Evolutionary conservation across 805 yeast species (phyloP), one percentile per base, ranked within the genome.

Genomic region (Alloascoidea africana): DNA sequence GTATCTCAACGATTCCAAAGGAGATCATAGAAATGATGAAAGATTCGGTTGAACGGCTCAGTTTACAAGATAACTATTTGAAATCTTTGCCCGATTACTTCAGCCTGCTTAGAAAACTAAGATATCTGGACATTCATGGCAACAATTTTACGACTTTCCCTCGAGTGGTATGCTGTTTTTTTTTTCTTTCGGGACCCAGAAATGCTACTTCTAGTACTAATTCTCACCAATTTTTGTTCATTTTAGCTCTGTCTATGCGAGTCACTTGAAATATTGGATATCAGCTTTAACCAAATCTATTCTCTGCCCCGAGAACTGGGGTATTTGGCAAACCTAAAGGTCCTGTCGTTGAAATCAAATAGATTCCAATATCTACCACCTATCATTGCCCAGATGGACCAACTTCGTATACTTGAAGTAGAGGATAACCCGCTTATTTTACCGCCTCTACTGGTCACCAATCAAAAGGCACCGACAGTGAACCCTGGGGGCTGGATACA

Each of bases 71-170:
- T 38, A 79, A 78, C 50, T 52, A 55, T 18, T 49, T 79, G 11
- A 44, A 54, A 0, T 50, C 53, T 2, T 51, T 79, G 13, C 82
- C 85, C 0, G 47, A 53, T 1, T 62, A 59, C 36, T 64, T 78
- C 36, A 36, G 38, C 15, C 17, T 15, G 27, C 48, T 79, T 41
- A 46, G 62, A 11, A 55, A 60, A 34, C 55, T 81, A 38, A 60
- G 70, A 39, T 77, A 74, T 43, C 55, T 83, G 40, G 89, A 82
- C 52, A 54, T 83, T 35, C 80, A 81, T 50, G 60, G 64, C 41
- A 83, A 83, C 51, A 51, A 57, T 34, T 62, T 83, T 37, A 45
- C 60, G 2, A 61, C 56, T 35, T 64, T 82, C 34, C 86, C 93
- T 0, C 52, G 47, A 2, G 53, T 55, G 1, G 30, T 23, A 23